Base-by-base conservation (phyloP, 2,329 filamentous ascomycete genomes). In the Colletotrichum tabaci region DNA sequence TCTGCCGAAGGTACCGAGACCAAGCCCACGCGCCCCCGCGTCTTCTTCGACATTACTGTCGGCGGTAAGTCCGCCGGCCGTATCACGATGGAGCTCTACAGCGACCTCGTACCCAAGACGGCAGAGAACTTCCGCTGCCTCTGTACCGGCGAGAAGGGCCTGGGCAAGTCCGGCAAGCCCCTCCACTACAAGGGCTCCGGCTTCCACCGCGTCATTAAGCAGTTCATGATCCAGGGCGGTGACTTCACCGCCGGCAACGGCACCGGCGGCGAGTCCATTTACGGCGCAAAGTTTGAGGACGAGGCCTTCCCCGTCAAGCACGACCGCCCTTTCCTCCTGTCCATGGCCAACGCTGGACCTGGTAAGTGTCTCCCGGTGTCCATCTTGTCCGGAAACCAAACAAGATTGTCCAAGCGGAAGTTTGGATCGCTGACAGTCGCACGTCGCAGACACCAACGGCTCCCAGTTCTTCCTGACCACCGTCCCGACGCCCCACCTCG, bases 391-490 rank as follows among this genome's bases (percentile, higher is more conserved):
- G 38, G 10, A 30, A 52, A 8, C 21, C 35, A 8, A 38, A 38
- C 35, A 38, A 10, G 26, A 23, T 30, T 5, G 10, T 40, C 23
- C 8, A 44, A 30, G 50, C 15, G 35, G 18, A 21, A 40, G 65
- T 3, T 38, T 38, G 35, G 8, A 3, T 40, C 26, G 38, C 56
- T 72, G 61, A 73, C 67, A 73, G 66, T 57, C 15, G 35, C 21
- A 38, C 35, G 26, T 38, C 40, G 21, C 75, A 93, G 92, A 92
- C 77, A 98, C 96, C 82, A 99, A 99, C 81, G 96, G 96, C 79
- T 97, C 94, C 61, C 96, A 99, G 80, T 99, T 99, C 89, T 99
- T 99, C 89, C 87, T 98, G 77, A 99, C 96, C 60, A 98, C 96
- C 18, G 94, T 98, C 40, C 88, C 92, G n/a, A 98, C 96, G 16